Evolutionary conservation across 371 early-diverging fungal species (phyloP).

Genomic region (Nematocida displodere): DNA sequence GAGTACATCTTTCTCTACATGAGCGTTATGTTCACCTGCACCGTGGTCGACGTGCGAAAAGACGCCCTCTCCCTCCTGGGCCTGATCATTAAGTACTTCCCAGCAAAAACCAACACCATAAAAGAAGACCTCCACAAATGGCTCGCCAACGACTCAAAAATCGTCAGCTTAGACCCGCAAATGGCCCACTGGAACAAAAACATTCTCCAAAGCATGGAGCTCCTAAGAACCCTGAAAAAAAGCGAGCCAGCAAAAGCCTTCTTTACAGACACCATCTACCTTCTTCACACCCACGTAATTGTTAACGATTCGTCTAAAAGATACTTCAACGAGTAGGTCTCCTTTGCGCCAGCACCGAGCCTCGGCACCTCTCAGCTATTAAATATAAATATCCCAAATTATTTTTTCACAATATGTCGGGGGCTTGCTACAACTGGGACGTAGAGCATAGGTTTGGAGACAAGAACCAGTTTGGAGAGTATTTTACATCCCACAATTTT

Average conservation of each 20-base stretch:
- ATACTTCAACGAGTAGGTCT: background rate
- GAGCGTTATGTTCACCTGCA: slow-evolving; percentile 7
- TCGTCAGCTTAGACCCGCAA: slow-evolving; percentile 22
- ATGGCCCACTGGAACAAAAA: slow-evolving; percentile 18
- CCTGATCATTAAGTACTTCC: slow-evolving; percentile 34
- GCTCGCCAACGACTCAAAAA: slow-evolving; percentile 37
- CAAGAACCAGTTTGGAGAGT: slow-evolving; percentile 37
- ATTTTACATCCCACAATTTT: slow-evolving; percentile 35
- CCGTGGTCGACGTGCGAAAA: slow-evolving; percentile 17
- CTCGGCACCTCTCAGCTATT: background rate
- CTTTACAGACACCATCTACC: background rate
- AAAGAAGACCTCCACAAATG: slow-evolving; percentile 16
- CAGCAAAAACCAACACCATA: background rate
- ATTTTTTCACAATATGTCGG: background rate
- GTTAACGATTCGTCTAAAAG: background rate
- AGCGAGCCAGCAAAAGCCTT: background rate
- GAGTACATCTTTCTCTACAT: slow-evolving; percentile 45
- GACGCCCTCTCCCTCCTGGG: slow-evolving; percentile 28
- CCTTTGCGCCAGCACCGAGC: background rate
- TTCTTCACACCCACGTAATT: background rate
- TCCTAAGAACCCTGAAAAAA: slow-evolving; percentile 10
- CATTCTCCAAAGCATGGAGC: background rate
- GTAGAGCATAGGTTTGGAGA: slow-evolving; percentile 43
- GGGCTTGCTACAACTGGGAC: slow-evolving; percentile 20
- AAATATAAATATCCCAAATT: background rate